phyloP scores from a whole-genome alignment of 495 filamentous ascomycete genomes.

The Jackrogersella minutella region DNA sequence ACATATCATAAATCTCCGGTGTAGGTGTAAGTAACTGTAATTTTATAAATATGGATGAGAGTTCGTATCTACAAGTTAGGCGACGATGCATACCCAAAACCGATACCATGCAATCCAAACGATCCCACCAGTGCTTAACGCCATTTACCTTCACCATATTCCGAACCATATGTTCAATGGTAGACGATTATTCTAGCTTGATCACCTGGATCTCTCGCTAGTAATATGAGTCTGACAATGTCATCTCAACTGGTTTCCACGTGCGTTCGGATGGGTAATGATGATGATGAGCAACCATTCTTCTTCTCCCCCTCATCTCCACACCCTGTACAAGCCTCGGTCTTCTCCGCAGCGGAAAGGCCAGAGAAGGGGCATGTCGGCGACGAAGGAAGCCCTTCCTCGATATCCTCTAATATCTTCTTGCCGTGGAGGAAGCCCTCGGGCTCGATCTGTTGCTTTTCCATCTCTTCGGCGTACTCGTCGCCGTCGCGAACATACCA shows the following conservation, averaged over 20 bases:
- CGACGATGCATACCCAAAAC: too few species aligned
- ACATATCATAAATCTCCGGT: too few species aligned
- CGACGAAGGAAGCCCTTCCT: constrained; percentile 29
- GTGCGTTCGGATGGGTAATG: constrained; percentile 27
- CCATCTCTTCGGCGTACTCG: constrained; percentile 69
- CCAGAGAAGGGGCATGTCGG: constrained; percentile 39
- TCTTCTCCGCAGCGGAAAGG: constrained; percentile 20
- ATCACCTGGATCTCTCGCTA: too few species aligned
- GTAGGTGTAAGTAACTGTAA: too few species aligned
- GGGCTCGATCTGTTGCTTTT: constrained; percentile 62
- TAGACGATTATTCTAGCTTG: too few species aligned
- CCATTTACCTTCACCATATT: too few species aligned
- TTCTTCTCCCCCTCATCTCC: constrained; percentile 25
- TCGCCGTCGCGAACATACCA: constrained; percentile 78
- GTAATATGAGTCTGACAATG: too few species aligned
- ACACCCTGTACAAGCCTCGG: constrained; percentile 30
- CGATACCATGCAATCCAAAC: too few species aligned
- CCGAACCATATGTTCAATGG: neutral
- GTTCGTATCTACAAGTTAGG: too few species aligned
- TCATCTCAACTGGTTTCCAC: constrained; percentile 21
- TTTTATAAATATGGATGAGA: too few species aligned
- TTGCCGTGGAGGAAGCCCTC: constrained; percentile 67
- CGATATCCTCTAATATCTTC: constrained; percentile 50
- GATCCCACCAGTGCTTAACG: too few species aligned
- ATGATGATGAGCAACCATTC: constrained; percentile 16